A percentile compares a stretch with the other conserved stretches of the same genome.
Evolutionary conservation across 2,329 filamentous ascomycete species (phyloP).

Genomic region (Clonostachys rosea): DNA sequence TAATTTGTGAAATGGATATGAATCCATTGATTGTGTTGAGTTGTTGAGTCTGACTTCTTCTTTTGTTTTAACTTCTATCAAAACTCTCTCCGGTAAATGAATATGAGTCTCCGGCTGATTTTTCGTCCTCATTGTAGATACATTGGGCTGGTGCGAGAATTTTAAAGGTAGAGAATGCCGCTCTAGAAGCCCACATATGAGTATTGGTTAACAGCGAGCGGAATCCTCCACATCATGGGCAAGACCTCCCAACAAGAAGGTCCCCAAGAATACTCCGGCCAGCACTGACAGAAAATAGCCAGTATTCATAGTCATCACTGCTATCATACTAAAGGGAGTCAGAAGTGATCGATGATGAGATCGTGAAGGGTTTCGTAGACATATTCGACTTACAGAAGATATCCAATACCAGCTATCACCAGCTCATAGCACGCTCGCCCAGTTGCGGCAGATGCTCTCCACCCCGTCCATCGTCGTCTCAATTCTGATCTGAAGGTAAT

Average conservation of each 20-base stretch:
- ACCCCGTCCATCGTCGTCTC: slow-evolving; percentile 4
- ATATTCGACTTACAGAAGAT: slow-evolving; percentile 65
- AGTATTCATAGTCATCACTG: slow-evolving; percentile 75
- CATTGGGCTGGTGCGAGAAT: too few species aligned
- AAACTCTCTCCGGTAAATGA: too few species aligned
- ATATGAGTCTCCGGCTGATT: too few species aligned
- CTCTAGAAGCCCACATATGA: too few species aligned
- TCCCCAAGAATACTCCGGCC: slow-evolving; percentile 69
- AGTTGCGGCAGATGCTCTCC: slow-evolving; percentile 6
- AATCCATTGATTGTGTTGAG: too few species aligned
- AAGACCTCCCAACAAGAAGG: slow-evolving; percentile 56
- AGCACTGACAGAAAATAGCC: slow-evolving; percentile 71
- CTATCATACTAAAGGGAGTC: slow-evolving; percentile 64
- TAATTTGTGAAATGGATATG: too few species aligned
- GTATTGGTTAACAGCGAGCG: too few species aligned
- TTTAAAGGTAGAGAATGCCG: too few species aligned
- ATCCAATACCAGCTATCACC: slow-evolving; percentile 64
- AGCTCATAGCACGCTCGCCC: slow-evolving; percentile 9
- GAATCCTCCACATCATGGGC: background rate
- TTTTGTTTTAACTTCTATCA: too few species aligned
- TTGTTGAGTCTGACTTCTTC: too few species aligned
- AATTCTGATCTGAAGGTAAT: too few species aligned
- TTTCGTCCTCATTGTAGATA: too few species aligned
- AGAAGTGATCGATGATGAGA: background rate
- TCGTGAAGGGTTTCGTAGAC: background rate